phyloP scores from a whole-genome alignment of 768 basidiomycete species.

The Lactarius evosmus region DNA sequence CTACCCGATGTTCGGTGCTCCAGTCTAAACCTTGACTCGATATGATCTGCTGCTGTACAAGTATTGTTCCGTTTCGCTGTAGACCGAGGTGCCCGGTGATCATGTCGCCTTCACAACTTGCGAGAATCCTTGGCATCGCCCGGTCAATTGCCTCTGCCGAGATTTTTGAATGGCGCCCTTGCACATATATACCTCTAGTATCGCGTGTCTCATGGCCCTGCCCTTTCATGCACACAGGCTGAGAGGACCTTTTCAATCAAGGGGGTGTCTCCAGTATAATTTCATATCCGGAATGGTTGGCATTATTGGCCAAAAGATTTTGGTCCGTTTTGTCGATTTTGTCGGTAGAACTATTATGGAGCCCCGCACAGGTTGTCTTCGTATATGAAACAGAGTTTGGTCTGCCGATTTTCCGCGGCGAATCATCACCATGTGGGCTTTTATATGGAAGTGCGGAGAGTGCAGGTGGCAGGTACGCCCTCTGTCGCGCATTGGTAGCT shows the following conservation, averaged over 20 bases:
- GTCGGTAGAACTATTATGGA: background rate
- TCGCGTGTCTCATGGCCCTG: background rate
- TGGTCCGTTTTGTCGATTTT: background rate
- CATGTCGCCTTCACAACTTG: background rate
- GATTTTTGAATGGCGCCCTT: background rate
- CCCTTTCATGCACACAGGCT: background rate
- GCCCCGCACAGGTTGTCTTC: background rate
- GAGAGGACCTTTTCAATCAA: background rate
- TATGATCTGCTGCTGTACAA: too few relatives aligned
- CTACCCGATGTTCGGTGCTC: too few relatives aligned
- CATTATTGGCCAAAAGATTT: background rate
- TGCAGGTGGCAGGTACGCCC: background rate
- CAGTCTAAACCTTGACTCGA: background rate
- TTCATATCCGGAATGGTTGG: background rate
- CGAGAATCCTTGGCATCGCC: background rate
- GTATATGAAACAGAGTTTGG: background rate
- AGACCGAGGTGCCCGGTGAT: background rate
- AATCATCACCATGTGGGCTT: background rate
- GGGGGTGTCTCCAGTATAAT: background rate
- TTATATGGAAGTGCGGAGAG: background rate
- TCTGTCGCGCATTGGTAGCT: background rate
- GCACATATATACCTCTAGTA: background rate
- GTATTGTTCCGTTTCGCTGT: background rate
- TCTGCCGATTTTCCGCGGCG: conserved; percentile 10
- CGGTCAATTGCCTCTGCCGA: background rate